Base-by-base conservation (phyloP, 306 rosid genomes). In the Quercus berberidifolia region DNA sequence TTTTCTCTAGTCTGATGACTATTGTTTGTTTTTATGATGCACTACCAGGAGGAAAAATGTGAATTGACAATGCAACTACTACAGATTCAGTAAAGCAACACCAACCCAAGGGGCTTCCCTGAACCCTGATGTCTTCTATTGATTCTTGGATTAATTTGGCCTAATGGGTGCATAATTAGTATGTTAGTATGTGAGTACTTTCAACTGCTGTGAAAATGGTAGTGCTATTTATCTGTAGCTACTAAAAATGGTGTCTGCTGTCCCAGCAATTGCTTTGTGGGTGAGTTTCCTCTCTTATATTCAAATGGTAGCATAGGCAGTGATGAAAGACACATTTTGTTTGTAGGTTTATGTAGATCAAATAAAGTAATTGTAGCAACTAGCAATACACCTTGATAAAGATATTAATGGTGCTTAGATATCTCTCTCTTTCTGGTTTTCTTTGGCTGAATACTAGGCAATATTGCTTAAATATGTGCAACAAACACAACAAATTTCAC, bases 51-150 rank as follows among this genome's bases (percentile, higher is more conserved):
- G 72, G 87, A 93, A 80, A 93, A 93, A 80, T 93, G 91, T 82
- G 98, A 93, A 23, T 84, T 93, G 68, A 90, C 98, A 41, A 41
- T 41, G 46, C 46, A 41, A 8, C 90, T 93, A 55, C 90, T 88
- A 90, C 97, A 90, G 84, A 93, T 97, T 54, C 92, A 88, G 77
- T 93, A 93, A 81, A 87, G 91, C 82, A 93, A 81, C 85, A 89
- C 95, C 63, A 90, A 91, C 59, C 94, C 97, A 3, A 94, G 93
- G 46, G 92, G 11, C 46, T 41, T 41, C 46, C 46, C 46, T 41
- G 46, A 2, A 41, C 46, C 46, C 11, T 41, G 3, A 41, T 41
- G 46, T 8, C 46, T 41, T 41, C 11, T 8, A 8, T 8, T 41
- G 46, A 41, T 41, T 41, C 46, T 41, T 41, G 46, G 46, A 41